Conservation (phyloP, 225 moss, liverwort and hornwort genomes). For the Rhytidiadelphus loreus region DNA sequence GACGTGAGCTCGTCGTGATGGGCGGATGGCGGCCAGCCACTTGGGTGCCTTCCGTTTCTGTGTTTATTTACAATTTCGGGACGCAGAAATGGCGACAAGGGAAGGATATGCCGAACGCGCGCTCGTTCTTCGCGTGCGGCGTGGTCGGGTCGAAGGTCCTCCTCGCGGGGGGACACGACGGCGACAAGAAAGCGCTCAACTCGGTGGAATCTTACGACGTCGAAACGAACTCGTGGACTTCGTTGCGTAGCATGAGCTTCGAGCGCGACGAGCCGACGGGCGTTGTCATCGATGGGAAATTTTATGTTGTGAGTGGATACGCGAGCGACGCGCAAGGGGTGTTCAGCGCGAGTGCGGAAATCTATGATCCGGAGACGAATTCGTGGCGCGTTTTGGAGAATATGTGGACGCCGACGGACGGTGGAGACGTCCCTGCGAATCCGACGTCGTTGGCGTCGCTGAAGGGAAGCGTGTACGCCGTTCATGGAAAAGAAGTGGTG, state of each 20-base stretch:
- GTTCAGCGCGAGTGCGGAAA: slow-evolving; percentile 51
- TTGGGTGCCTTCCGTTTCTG: slow-evolving; percentile 43
- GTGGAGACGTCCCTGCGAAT: not conserved
- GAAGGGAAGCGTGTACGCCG: not conserved
- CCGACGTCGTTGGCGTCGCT: slow-evolving; percentile 16
- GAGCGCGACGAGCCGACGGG: slow-evolving; percentile 78
- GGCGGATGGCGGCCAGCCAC: slow-evolving; percentile 67
- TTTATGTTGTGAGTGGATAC: slow-evolving; percentile 63
- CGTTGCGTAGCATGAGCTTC: slow-evolving; percentile 32
- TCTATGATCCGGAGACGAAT: slow-evolving; percentile 21
- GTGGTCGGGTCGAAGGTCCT: slow-evolving; percentile 5
- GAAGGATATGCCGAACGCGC: slow-evolving; percentile 46
- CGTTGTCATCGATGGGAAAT: slow-evolving; percentile 32
- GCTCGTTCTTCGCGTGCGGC: slow-evolving; percentile 70
- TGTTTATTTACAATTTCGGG: slow-evolving; percentile 61
- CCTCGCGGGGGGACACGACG: slow-evolving; percentile 81
- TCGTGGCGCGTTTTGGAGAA: slow-evolving; percentile 47
- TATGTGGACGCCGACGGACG: slow-evolving; percentile 42
- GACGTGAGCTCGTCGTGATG: slow-evolving; percentile 46
- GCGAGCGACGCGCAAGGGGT: slow-evolving; percentile 47
- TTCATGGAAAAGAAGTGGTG: slow-evolving; percentile 8
- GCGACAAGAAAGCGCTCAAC: slow-evolving; percentile 62
- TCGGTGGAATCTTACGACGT: slow-evolving; percentile 41
- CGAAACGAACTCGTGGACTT: slow-evolving; percentile 41
- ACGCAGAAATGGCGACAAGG: slow-evolving; percentile 53